Evolutionary conservation across 164 flowering plant species (phyloP).

Genomic region (Malania oleifera): DNA sequence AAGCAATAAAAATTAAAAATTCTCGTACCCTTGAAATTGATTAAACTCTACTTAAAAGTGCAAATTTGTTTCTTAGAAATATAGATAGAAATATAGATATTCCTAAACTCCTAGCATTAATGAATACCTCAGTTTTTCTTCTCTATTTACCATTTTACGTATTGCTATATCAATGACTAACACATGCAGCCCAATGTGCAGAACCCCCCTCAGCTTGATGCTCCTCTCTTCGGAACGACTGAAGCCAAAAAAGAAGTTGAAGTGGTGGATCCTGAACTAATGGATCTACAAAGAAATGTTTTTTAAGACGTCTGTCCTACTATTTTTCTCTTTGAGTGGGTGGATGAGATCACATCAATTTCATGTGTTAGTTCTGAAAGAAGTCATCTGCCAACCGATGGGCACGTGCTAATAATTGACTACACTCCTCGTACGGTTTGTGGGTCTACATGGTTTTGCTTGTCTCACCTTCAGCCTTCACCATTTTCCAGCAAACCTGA

Average conservation of each 20-base stretch:
- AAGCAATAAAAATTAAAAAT: too few species aligned
- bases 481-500: background rate
- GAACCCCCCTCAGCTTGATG: constrained; percentile 78
- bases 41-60: too few species aligned
- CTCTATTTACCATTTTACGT: background rate
- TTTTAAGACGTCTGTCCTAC: constrained; percentile 43
- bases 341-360: background rate
- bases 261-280: constrained; percentile 47
- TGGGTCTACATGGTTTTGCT: too few species aligned
- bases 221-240: constrained; percentile 32
- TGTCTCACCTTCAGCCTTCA: background rate
- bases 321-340: background rate
- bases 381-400: background rate
- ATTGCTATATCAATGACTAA: background rate
- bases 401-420: background rate
- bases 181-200: constrained; percentile 23
- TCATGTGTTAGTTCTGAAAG: background rate
- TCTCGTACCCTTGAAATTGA: too few species aligned
- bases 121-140: background rate
- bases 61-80: too few species aligned
- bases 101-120: too few species aligned
- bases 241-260: constrained; percentile 48
- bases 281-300: constrained; percentile 68
- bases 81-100: too few species aligned
- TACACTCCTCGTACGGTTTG: too few species aligned